phyloP scores from a whole-genome alignment of 148 eudicot species.

The Chenopodium formosanum region DNA sequence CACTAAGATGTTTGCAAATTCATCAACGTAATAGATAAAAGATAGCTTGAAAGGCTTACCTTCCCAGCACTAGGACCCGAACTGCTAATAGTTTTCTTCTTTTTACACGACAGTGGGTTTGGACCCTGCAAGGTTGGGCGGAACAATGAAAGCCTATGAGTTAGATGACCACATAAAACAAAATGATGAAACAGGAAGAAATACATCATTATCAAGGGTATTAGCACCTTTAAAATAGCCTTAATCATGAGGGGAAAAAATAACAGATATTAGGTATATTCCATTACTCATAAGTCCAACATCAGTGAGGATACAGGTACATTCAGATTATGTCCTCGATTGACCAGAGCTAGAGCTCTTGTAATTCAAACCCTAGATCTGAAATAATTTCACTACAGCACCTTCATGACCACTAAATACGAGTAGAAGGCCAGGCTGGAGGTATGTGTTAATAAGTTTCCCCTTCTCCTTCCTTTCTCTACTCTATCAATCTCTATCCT shows the following conservation, averaged over 20 bases:
- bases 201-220: not conserved
- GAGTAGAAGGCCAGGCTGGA: no score
- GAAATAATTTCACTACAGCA: no score
- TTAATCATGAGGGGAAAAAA: not conserved
- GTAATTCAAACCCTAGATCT: no score
- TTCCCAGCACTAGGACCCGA: slow-evolving; percentile 30
- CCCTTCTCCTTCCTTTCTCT: no score
- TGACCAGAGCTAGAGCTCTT: no score
- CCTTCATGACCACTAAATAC: no score
- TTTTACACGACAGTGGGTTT: slow-evolving; percentile 87
- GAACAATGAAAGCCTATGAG: not conserved
- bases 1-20: not conserved
- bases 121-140: slow-evolving; percentile 61
- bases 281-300: not conserved
- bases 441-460: no score
- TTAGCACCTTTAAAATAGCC: not conserved
- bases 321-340: no score
- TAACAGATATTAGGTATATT: not conserved
- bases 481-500: no score
- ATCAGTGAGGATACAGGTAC: not conserved
- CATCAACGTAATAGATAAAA: not conserved
- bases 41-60: slow-evolving; percentile 32
- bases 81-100: slow-evolving; percentile 51
- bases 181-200: not conserved
- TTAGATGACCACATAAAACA: not conserved